phyloP scores from a whole-genome alignment of 1,284 basidiomycete species.

The Salmacisia buchloeana region DNA sequence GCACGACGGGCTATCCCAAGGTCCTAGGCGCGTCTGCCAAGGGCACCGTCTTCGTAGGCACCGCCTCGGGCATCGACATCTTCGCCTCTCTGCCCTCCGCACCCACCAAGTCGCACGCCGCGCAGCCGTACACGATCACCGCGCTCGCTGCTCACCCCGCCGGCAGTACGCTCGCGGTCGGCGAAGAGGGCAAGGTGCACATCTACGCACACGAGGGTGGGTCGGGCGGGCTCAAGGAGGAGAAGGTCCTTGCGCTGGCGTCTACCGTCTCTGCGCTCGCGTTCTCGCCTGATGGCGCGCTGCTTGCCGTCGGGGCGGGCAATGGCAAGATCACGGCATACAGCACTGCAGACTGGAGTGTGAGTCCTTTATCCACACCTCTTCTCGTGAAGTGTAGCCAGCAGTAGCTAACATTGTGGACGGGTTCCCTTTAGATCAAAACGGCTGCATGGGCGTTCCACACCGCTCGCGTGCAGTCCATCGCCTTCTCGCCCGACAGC shows the following conservation, averaged over 20 bases:
- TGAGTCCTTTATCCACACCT: not conserved
- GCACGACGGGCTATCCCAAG: slow-evolving; percentile 1
- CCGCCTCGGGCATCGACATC: slow-evolving; percentile 63
- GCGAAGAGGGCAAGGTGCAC: slow-evolving; percentile 56
- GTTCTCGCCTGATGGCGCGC: slow-evolving; percentile 70
- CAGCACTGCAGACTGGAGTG: slow-evolving; percentile 61
- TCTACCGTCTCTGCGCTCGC: slow-evolving; percentile 64
- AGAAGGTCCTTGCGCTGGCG: not conserved
- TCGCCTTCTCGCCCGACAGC: slow-evolving; percentile 71
- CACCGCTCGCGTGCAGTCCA: slow-evolving; percentile 70
- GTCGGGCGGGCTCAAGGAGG: slow-evolving; percentile 9
- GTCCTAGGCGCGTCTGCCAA: slow-evolving; percentile 12
- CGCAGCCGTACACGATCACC: slow-evolving; percentile 23
- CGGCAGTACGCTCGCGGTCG: slow-evolving; percentile 62
- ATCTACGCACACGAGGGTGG: slow-evolving; percentile 22
- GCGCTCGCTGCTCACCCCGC: slow-evolving; percentile 57
- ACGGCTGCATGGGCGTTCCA: slow-evolving; percentile 73
- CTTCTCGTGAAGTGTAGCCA: not conserved
- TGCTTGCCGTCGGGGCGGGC: slow-evolving; percentile 66
- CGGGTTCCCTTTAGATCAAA: slow-evolving; percentile 18
- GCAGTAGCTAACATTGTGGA: not conserved
- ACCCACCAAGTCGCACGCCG: slow-evolving; percentile 19
- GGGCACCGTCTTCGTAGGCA: slow-evolving; percentile 62
- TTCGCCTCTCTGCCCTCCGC: slow-evolving; percentile 19
- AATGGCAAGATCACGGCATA: slow-evolving; percentile 74